Conservation (phyloP, 768 basidiomycete species). For the Cystobasidium ongulense region DNA sequence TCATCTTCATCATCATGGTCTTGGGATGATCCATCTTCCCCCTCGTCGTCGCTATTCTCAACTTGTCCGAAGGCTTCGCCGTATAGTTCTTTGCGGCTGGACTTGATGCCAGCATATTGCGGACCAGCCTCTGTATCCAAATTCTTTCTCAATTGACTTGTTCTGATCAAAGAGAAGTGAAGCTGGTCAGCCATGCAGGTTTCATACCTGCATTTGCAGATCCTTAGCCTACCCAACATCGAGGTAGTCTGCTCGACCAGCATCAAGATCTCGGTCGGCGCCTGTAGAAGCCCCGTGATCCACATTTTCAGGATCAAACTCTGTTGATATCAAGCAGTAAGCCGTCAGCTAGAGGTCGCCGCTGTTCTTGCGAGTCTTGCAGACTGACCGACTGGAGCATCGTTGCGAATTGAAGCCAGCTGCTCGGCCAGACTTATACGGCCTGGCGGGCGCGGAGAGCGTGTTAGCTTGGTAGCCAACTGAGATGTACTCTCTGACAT, state of each 20-base stretch:
- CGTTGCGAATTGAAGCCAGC: slow-evolving; percentile 16
- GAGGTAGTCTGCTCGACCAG: slow-evolving; percentile 27
- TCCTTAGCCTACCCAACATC: slow-evolving; percentile 10
- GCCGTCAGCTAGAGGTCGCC: neutral
- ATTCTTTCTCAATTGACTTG: slow-evolving; percentile 19
- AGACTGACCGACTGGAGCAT: slow-evolving; percentile 12
- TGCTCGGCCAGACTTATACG: slow-evolving; percentile 21
- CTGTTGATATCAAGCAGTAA: neutral
- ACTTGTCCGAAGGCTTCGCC: slow-evolving; percentile 5
- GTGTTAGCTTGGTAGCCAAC: too few relatives aligned
- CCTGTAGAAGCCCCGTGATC: neutral
- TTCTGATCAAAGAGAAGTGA: neutral
- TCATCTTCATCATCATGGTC: neutral
- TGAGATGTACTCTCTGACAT: too few relatives aligned
- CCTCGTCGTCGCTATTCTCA: neutral
- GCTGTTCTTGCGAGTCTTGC: neutral
- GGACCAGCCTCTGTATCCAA: slow-evolving; percentile 2
- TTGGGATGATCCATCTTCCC: neutral
- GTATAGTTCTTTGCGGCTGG: slow-evolving; percentile 9
- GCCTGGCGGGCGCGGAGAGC: neutral
- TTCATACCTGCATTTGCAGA: neutral
- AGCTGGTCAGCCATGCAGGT: neutral
- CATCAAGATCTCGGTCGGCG: neutral
- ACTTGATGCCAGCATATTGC: slow-evolving; percentile 14
- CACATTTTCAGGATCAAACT: slow-evolving; percentile 18